Evolutionary conservation across 2,329 filamentous ascomycete species (phyloP).

Genomic region (Nemania serpens): DNA sequence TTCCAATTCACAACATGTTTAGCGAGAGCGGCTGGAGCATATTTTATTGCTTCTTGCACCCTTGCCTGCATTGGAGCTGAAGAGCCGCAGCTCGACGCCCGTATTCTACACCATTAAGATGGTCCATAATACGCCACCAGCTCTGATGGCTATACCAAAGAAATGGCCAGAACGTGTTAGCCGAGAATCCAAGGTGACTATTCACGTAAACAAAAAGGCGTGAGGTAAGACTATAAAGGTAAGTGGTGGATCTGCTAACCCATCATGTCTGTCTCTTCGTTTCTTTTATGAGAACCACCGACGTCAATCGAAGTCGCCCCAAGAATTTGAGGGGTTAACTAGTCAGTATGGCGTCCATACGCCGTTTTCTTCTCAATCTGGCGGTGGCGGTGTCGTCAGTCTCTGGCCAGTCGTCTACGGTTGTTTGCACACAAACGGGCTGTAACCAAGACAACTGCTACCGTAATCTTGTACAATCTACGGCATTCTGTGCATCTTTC

Average conservation of each 20-base stretch:
- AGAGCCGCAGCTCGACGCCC: slow-evolving; percentile 5
- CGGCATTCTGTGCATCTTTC: slow-evolving; percentile 18
- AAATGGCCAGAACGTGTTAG: neutral
- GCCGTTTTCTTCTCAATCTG: slow-evolving; percentile 5
- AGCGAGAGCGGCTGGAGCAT: neutral
- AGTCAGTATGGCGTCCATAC: neutral
- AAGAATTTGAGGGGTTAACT: neutral
- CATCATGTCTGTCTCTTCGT: neutral
- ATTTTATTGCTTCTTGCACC: neutral
- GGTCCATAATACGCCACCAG: slow-evolving; percentile 5
- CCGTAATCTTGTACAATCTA: slow-evolving; percentile 17
- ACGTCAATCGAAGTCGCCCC: neutral
- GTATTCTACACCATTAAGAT: neutral
- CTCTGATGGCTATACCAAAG: neutral
- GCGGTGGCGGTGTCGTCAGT: slow-evolving; percentile 1
- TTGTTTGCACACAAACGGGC: slow-evolving; percentile 16
- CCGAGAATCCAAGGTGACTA: neutral
- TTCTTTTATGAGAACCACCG: neutral
- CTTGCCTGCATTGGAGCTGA: slow-evolving; percentile 13
- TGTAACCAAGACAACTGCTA: slow-evolving; percentile 24
- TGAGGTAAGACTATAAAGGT: neutral
- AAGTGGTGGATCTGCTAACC: neutral
- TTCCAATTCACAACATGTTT: neutral
- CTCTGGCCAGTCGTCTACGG: slow-evolving; percentile 17
- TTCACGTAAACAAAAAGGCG: neutral